A percentile compares a stretch with the other conserved stretches of the same genome.
phyloP scores from a whole-genome alignment of 176 grass and related monocot genomes.

The Oryza brachyantha region DNA sequence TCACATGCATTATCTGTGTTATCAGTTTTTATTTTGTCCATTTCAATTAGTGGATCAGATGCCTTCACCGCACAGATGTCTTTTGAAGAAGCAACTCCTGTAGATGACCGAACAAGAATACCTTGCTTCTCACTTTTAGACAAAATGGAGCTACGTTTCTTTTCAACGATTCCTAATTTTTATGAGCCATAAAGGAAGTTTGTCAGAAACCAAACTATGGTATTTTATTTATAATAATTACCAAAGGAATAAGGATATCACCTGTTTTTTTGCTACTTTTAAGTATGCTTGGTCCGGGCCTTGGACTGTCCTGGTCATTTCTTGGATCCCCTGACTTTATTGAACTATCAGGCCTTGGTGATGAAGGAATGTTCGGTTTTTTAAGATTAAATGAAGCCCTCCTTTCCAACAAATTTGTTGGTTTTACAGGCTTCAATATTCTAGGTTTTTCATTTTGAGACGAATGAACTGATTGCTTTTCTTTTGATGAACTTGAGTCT shows the following conservation, averaged over 20 bases:
- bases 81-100: slow-evolving; percentile 35
- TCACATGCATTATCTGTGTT: slow-evolving; percentile 28
- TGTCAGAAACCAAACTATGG: slow-evolving; percentile 7
- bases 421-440: slow-evolving; percentile 44
- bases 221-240: slow-evolving; percentile 19
- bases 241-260: slow-evolving; percentile 36
- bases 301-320: slow-evolving; percentile 29
- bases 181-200: slow-evolving; percentile 28
- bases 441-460: slow-evolving; percentile 52
- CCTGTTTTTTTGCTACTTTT: slow-evolving; percentile 53
- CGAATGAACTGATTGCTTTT: slow-evolving; percentile 43
- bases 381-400: slow-evolving; percentile 53
- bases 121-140: slow-evolving; percentile 26
- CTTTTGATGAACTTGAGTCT: slow-evolving; percentile 41
- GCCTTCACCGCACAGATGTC: slow-evolving; percentile 1
- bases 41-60: slow-evolving; percentile 25
- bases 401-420: slow-evolving; percentile 57
- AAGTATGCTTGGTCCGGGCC: slow-evolving; percentile 49
- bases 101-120: slow-evolving; percentile 13
- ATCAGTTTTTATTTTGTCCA: slow-evolving; percentile 29
- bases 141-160: slow-evolving; percentile 31
- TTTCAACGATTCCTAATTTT: slow-evolving; percentile 42
- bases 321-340: slow-evolving; percentile 47
- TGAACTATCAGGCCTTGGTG: slow-evolving; percentile 43
- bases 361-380: slow-evolving; percentile 41